Evolutionary conservation across 2,329 filamentous ascomycete species (phyloP), one percentile per base, ranked within the genome.

Genomic region (Calonectria pseudoreteaudii): DNA sequence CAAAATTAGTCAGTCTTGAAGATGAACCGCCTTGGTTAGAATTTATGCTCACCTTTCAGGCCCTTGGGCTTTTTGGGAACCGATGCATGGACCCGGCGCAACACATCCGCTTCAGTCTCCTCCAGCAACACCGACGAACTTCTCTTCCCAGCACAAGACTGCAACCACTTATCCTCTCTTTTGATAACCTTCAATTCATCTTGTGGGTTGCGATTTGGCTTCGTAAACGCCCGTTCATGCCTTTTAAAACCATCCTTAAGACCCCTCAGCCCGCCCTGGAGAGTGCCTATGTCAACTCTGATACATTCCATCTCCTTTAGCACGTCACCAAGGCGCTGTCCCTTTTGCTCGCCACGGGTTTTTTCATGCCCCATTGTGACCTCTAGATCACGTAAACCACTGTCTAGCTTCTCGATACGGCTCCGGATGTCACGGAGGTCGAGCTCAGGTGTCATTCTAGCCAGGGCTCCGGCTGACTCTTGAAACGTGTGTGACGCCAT

Each of bases 361-460:
- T 79, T 77, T 44, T 85, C 80, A 11, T 80, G 70, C 10, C 75
- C 74, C 2, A 81, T 84, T 20, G 69, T 67, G 9, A 47, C 20
- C 10, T 81, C 78, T 9, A 86, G 80, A 23, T 72, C 69, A 9
- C 69, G 71, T 34, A 86, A 70, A 13, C 84, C 81, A 2, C 74
- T 74, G 67, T 84, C 81, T 3, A 85, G 80, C 4, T 79, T 77
- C 52, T 81, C 77, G 1, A 81, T 80, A 62, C 82, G 81, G 28
- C 70, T 68, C 34, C 72, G 66, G 30, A 85, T 73, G 38, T 78
- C 71, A 47, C 81, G 83, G 44, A 86, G 73, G 71, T 80, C 82
- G 67, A 85, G 81, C 75, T 86, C 84, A n/a, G 82, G 76, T 8
- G 82, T 85, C 82, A 85, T 85, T 52, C 74, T 78, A 7, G 84